Conservation (phyloP, 371 early-diverging fungal genomes). For the Conidiobolus incongruus region DNA sequence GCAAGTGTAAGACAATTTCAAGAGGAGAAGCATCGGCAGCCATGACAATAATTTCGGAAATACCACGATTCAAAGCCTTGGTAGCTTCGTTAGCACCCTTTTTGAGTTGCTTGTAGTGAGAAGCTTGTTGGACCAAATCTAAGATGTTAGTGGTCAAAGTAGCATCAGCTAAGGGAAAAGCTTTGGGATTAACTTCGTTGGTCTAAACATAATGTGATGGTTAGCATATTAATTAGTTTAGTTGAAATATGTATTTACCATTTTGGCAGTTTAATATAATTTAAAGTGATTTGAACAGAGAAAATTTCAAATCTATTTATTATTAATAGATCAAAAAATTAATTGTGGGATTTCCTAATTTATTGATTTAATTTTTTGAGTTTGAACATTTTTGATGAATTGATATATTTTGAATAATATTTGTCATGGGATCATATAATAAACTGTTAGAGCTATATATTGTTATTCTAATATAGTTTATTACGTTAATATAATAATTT, state of each 20-base stretch:
- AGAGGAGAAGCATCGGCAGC: slow-evolving; percentile 96
- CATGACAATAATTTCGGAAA: slow-evolving; percentile 96
- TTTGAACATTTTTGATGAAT: too few relatives aligned
- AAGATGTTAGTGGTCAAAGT: slow-evolving; percentile 80
- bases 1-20: slow-evolving; percentile 92
- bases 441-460: too few relatives aligned
- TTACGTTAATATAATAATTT: too few relatives aligned
- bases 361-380: too few relatives aligned
- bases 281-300: background rate
- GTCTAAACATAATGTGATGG: too few relatives aligned
- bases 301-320: too few relatives aligned
- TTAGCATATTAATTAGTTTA: too few relatives aligned
- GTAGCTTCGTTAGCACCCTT: slow-evolving; percentile 99
- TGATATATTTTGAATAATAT: too few relatives aligned
- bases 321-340: too few relatives aligned
- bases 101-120: slow-evolving; percentile 96
- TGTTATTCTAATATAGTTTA: too few relatives aligned
- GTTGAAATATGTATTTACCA: background rate
- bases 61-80: slow-evolving; percentile 98
- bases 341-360: too few relatives aligned
- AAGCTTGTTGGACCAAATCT: slow-evolving; percentile 89
- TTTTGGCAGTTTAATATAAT: background rate
- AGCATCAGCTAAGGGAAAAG: slow-evolving; percentile 86
- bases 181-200: slow-evolving; percentile 41
- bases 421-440: too few relatives aligned